Evolutionary conservation across 2,329 filamentous ascomycete species (phyloP).

Genomic region (Trichoderma koningii): DNA sequence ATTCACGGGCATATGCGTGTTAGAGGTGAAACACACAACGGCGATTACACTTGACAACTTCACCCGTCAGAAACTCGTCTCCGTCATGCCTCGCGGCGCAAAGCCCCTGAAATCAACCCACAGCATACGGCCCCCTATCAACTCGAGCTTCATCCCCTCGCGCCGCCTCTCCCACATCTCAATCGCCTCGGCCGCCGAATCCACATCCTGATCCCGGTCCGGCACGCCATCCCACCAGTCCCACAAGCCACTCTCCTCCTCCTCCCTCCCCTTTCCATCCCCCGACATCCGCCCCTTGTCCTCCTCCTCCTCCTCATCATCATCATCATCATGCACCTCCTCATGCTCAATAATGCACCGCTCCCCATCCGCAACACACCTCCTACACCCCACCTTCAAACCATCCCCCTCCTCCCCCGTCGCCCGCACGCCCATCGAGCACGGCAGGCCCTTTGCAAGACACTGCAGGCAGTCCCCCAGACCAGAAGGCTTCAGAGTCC

Average conservation of each 20-base stretch:
- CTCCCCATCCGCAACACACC: constrained; percentile 34
- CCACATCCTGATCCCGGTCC: background rate
- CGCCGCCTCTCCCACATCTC: constrained; percentile 13
- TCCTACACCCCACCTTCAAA: constrained; percentile 41
- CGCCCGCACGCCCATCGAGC: constrained; percentile 31
- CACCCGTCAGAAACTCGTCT: background rate
- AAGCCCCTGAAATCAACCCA: constrained; percentile 18
- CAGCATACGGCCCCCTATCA: constrained; percentile 8
- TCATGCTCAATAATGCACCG: constrained; percentile 31
- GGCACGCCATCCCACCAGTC: constrained; percentile 7
- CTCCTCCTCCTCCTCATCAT: background rate
- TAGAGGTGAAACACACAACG: background rate
- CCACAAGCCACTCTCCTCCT: background rate
- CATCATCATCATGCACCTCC: background rate
- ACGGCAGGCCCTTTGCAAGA: constrained; percentile 30
- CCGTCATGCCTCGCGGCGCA: background rate
- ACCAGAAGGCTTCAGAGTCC: background rate
- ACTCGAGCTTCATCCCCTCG: constrained; percentile 15
- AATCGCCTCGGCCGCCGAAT: constrained; percentile 7
- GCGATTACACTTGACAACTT: background rate
- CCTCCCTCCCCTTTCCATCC: background rate
- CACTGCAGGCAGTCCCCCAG: constrained; percentile 34
- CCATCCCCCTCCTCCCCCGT: constrained; percentile 38
- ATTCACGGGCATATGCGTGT: background rate
- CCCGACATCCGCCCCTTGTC: background rate